Evolutionary conservation across 306 rosid genomes (phyloP), one percentile per base, ranked within the genome.

Genomic region (Pterocarpus santalinus): DNA sequence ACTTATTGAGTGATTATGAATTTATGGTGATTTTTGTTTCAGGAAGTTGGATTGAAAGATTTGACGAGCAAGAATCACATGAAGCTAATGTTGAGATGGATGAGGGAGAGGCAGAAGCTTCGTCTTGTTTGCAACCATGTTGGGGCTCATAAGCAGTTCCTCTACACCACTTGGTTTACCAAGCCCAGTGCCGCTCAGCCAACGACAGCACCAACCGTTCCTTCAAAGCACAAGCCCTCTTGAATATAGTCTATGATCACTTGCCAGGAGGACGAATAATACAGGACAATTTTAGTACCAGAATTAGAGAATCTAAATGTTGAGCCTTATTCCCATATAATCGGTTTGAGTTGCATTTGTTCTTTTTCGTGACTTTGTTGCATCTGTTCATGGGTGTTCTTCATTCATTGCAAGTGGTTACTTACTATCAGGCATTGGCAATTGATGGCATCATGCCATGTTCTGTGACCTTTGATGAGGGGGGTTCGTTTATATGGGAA

Each of bases 41-140:
- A 92, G 97, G 90, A 92, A 46, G 94, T 92, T 82, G 97, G 97
- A 60, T 76, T 91, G 86, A 90, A 89, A 82, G 97, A 94, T 46
- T 85, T 94, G 85, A 76, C 88, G 4, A 87, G 98, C 92, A 94
- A 91, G 87, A 91, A 89, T 85, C 98, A 92, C 57, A 92, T 94
- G 97, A 92, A 94, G 81, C 73, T 89, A 68, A 86, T 94, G 51
- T 65, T 94, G 86, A 94, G 92, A 84, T 94, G 98, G 98, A 91
- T 94, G 98, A 90, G 94, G 83, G 94, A 94, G 85, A 88, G 97
- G 79, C 97, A 94, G 84, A 94, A 90, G 94, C 80, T 92, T 61
- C 92, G 92, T 22, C 89, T 87, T 36, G 68, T 94, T 57, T 94
- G 98, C 90, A 90, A 92, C 89, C 98, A 90, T 65, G 88, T 83